phyloP scores from a whole-genome alignment of 768 basidiomycete species.

The Macrolepiota dolichaula region DNA sequence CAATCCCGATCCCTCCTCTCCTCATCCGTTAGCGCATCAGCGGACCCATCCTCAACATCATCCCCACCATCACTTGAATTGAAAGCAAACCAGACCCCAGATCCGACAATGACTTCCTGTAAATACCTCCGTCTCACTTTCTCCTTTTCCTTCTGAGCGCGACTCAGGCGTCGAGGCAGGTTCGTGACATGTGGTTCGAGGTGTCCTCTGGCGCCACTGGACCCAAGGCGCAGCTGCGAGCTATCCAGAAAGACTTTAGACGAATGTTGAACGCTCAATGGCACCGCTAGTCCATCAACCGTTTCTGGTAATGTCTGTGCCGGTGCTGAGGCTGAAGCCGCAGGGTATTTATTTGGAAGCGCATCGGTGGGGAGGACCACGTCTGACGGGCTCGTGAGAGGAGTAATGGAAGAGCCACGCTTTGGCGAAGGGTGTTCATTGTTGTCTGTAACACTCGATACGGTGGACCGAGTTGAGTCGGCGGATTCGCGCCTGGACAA shows the following conservation, averaged over 20 bases:
- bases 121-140: neutral
- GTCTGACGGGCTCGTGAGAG: neutral
- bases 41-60: neutral
- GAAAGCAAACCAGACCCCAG: neutral
- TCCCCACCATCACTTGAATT: neutral
- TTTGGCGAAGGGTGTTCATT: neutral
- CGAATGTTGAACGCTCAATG: neutral
- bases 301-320: neutral
- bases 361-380: neutral
- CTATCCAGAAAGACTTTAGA: neutral
- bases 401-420: neutral
- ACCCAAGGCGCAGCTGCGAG: neutral
- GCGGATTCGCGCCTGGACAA: neutral
- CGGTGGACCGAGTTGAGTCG: neutral
- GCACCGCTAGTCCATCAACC: neutral
- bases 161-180: neutral
- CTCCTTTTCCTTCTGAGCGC: neutral
- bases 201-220: neutral
- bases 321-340: neutral
- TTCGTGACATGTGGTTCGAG: neutral
- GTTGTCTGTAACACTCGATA: neutral
- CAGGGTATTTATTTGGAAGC: neutral
- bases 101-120: slow-evolving; percentile 1
- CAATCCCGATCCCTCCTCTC: slow-evolving; percentile 2
- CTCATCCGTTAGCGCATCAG: neutral